Conservation (phyloP, 2,329 filamentous ascomycete genomes). For the Neofusicoccum parvum region DNA sequence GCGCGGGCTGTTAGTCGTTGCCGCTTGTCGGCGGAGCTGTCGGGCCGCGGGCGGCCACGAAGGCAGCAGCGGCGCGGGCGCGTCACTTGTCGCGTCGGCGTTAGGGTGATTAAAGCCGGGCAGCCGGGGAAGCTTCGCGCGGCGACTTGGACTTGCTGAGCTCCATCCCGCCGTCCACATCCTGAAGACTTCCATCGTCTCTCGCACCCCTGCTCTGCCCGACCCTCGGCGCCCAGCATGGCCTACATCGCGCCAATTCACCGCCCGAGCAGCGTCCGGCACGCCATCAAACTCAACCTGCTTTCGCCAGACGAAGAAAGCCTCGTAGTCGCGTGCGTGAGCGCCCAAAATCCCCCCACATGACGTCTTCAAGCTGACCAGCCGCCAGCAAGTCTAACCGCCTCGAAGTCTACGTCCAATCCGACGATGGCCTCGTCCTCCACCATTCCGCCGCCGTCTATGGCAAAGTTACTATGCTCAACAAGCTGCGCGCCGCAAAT, state of each 20-base stretch:
- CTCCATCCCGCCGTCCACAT: not conserved
- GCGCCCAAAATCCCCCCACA: not conserved
- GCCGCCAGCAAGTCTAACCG: slow-evolving; percentile 71
- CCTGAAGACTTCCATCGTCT: not conserved
- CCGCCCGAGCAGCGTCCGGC: slow-evolving; percentile 83
- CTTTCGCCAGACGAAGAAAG: slow-evolving; percentile 75
- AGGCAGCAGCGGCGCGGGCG: not conserved
- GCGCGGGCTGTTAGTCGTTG: not conserved
- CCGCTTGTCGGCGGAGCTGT: not conserved
- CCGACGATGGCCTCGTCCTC: slow-evolving; percentile 65
- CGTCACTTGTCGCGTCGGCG: slow-evolving; percentile 3
- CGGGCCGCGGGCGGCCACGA: not conserved
- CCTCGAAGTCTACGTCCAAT: slow-evolving; percentile 77
- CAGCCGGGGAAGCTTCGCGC: slow-evolving; percentile 10
- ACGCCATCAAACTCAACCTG: slow-evolving; percentile 81
- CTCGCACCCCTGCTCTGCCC: not conserved
- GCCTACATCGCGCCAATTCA: slow-evolving; percentile 95
- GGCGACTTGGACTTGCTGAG: not conserved
- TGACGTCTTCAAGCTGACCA: slow-evolving; percentile 24
- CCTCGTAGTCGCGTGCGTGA: slow-evolving; percentile 79
- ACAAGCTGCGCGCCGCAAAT: slow-evolving; percentile 75
- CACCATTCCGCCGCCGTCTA: slow-evolving; percentile 73
- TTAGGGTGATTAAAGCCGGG: slow-evolving; percentile 9
- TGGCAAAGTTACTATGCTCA: slow-evolving; percentile 83
- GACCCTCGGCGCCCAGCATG: slow-evolving; percentile 57